Base-by-base conservation (phyloP, 352 stramenopile species). In the Globisporangium ultimum region DNA sequence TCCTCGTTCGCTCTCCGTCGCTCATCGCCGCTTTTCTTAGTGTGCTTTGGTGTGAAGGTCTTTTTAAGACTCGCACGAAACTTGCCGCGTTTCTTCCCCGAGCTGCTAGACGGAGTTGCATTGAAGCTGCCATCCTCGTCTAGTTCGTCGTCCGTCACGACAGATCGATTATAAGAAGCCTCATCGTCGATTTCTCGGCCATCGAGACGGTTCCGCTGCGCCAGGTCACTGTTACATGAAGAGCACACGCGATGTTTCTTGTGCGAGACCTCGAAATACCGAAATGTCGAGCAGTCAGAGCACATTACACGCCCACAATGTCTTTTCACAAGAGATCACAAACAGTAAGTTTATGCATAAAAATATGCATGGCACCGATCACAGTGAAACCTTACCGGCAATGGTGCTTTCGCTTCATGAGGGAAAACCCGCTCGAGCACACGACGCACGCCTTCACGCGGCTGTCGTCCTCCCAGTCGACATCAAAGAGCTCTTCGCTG, bases 321-420 rank as follows among this genome's bases (percentile, higher is more conserved):
- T 14, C 73, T 83, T n/a, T 10, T 8, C 28, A 36, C 3, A 36
- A 28, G 24, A 5, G 24, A n/a, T 5, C 24, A 28, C 24, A 28
- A n/a, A 28, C 24, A 28, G 3, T 41, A 14, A 40, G 24, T 43
- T 34, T 36, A 41, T 17, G 7, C 41, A 57, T 24, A 48, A 48
- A 38, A 49, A 11, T 32, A 43, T 14, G 15, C n/a, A 46, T n/a
- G 7, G 34, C 18, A 36, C 21, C 21, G 56, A 5, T 24, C 17
- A 55, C 53, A 18, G 2, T 12, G 2, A 14, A 10, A 28, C 59
- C 70, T 54, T 72, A 83, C 59, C 83, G 77, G 49, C 83, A 93
- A 57, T 93, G 83, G 42, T 93, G 83, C 61, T 89, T 91, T 52
- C 83, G 77, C 56, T 71, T 76, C 48, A 90, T 60, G 14, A 93